Evolutionary conservation across 2,329 filamentous ascomycete species (phyloP), one percentile per base, ranked within the genome.

Genomic region (Zymoseptoria pseudotritici): DNA sequence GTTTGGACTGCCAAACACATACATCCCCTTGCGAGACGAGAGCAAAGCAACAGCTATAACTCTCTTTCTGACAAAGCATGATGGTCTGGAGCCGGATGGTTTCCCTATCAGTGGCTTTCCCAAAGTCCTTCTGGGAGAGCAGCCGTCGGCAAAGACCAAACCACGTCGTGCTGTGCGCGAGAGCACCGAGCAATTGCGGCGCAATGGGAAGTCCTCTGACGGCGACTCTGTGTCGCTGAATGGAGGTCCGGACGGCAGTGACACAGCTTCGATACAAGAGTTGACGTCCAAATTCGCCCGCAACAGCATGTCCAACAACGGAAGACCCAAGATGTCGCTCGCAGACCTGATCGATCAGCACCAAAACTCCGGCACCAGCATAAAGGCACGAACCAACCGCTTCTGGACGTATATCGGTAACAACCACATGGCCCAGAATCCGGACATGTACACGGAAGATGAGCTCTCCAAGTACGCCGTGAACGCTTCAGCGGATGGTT

Each of bases 91-190:
- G 59, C 71, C 71, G 1, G 69, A 71, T 50, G 66, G 67, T 5
- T 71, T 70, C 51, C 69, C 73, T 4, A 74, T 75, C 57, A 73
- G 69, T 55, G 72, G 71, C 26, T 74, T 74, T 55, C 72, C 72
- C 22, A 59, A 71, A 52, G 64, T 70, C 20, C 60, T 75, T 4
- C 64, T 72, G 1, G 69, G 69, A 50, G 69, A 72, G 56, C 61
- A 60, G 13, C 21, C 58, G 36, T 11, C 55, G 5, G 59, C 55
- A 50, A 54, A 52, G 13, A 58, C 59, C 13, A 59, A 63, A 22
- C 29, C 63, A 20, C 63, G 66, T 9, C 61, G 63, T 31, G 65
- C 66, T 5, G 55, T 58, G n/a, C 63, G 68, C 53, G 51, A 57
- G 21, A 67, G 66, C 58, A 66, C 66, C 10, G 67, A 69, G 24